These are phyloP conservation scores for Diaporthe vaccinii DNA, from an alignment of 2,329 filamentous ascomycete species.

Conservation along the genomic window DNA sequence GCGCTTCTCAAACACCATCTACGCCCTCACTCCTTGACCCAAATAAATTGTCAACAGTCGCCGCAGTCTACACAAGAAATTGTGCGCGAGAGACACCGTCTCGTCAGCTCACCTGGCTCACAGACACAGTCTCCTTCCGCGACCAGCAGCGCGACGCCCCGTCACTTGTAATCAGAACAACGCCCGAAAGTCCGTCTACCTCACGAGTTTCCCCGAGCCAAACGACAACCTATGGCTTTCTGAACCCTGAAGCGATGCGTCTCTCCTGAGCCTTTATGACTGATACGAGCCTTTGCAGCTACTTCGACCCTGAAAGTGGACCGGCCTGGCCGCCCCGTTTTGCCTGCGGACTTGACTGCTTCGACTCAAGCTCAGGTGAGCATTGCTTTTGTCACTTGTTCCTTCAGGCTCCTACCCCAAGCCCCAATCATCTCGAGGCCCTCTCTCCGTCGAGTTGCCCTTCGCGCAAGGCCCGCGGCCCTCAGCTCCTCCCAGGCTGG, in stretches of 20 bases:
- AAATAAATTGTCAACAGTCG: neutral
- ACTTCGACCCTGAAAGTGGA: neutral
- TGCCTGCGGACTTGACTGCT: neutral
- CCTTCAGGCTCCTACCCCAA: neutral
- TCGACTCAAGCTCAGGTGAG: conserved; percentile 21
- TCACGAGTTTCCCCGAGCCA: conserved; percentile 4
- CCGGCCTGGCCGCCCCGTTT: neutral
- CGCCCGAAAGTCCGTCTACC: conserved; percentile 2
- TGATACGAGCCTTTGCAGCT: conserved; percentile 17
- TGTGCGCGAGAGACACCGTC: neutral
- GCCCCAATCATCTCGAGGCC: neutral
- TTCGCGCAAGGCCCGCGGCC: neutral
- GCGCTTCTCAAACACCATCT: neutral
- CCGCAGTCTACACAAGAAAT: neutral
- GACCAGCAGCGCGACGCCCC: conserved; percentile 7
- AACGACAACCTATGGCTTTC: neutral
- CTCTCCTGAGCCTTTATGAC: neutral
- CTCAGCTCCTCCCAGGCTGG: neutral
- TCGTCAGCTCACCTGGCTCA: neutral
- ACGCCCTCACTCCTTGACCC: neutral
- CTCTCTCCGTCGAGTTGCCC: neutral
- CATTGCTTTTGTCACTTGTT: conserved; percentile 11
- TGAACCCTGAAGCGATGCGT: neutral
- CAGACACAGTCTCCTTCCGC: neutral
- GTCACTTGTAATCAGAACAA: neutral